Percentiles rank a stretch among this genome's conserved stretches.
phyloP scores from a whole-genome alignment of 1,284 basidiomycete genomes.

The Tremellales sp. region DNA sequence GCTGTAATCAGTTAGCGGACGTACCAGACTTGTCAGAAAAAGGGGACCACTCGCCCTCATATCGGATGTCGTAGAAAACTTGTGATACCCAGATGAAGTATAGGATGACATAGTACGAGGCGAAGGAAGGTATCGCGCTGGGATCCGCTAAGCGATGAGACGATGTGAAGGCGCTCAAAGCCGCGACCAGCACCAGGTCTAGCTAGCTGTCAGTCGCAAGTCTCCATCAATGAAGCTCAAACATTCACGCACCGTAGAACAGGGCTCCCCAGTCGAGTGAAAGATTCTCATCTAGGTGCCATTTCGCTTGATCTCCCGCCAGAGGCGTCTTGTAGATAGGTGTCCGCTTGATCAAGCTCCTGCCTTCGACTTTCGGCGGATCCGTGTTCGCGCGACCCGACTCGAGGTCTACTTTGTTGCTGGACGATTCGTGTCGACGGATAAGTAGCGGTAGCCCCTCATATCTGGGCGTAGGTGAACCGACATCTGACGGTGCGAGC shows the following conservation, averaged over 20 bases:
- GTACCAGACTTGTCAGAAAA: neutral
- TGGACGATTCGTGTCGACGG: too few species aligned
- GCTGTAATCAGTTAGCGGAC: neutral
- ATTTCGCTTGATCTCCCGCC: neutral
- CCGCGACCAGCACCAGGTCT: constrained; percentile 37
- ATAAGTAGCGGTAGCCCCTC: too few species aligned
- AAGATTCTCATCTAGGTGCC: neutral
- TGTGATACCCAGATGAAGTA: constrained; percentile 33
- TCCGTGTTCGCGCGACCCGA: too few species aligned
- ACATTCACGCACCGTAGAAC: neutral
- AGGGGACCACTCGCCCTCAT: constrained; percentile 6
- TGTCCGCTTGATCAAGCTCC: too few species aligned
- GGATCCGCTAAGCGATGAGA: constrained; percentile 21
- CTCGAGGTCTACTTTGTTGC: too few species aligned
- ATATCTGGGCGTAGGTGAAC: too few species aligned
- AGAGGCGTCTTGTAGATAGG: too few species aligned
- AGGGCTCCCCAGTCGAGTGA: neutral
- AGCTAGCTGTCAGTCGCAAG: neutral
- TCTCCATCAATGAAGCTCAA: neutral
- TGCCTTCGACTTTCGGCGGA: too few species aligned
- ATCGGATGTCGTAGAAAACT: constrained; percentile 30
- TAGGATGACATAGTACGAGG: constrained; percentile 21
- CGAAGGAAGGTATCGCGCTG: neutral
- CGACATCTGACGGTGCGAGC: too few species aligned
- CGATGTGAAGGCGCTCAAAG: constrained; percentile 23